Base-by-base conservation (phyloP, 352 stramenopile species). In the Globisporangium spiculum region DNA sequence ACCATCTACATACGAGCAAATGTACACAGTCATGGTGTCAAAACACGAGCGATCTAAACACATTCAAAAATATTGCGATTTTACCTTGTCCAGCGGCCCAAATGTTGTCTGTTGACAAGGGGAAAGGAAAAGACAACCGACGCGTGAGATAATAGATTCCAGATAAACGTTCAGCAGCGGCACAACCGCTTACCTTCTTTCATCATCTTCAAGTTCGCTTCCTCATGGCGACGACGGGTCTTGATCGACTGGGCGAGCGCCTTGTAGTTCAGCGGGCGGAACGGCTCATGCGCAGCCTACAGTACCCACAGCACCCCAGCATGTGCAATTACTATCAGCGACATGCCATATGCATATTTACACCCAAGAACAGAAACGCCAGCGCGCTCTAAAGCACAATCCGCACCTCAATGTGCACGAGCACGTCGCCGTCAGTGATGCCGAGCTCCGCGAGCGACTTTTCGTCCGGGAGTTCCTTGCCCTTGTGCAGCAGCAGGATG, bases 261-360 rank as follows among this genome's bases (percentile, higher is more conserved):
- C 71, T 90, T 90, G 77, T 96, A 96, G 75, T 96, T 94, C 46
- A 96, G 79, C 22, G 86, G 85, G 48, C 89, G 86, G 70, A 96
- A 96, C n/a, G 88, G 88, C 73, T 96, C 86, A 38, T 96, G 88
- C 18, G 85, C 73, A 32, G 86, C 72, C 79, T 81, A 50, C 26
- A 59, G 4, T 24, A 36, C 6, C 44, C 30, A 32, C 48, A 65
- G 44, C 32, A 34, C 44, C 18, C 2, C 27, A 63, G 46, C n/a
- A 30, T 8, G 38, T 48, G 12, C 12, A 16, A 18, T 20, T 48
- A 48, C 18, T 52, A 12, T 24, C 44, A 52, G 18, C 44, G 7
- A 27, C 12, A 27, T 10, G 12, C 30, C 38, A 27, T 7, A 18
- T 4, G 8, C 10, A 58, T 4, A 30, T 22, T 50, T 46, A 3